Evolutionary conservation across 73 alveolate genomes (phyloP), one percentile per base, ranked within the genome.

Genomic region (Paramecium caudatum): DNA sequence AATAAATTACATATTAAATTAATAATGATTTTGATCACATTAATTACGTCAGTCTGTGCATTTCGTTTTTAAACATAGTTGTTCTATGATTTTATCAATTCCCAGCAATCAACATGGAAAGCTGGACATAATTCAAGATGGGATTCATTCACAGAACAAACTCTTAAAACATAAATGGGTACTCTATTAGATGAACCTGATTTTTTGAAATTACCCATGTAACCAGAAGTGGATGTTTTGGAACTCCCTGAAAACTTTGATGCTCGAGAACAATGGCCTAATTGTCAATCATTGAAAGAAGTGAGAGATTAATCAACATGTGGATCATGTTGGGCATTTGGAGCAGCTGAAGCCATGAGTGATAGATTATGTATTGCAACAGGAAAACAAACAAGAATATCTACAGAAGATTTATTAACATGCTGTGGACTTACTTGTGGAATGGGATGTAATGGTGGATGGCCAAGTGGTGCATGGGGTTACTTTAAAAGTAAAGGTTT

Each of bases 271-370:
- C 39, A 84, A 61, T 84, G 92, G 92, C 86, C 86, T 4, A 36
- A 61, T 7, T 84, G 92, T 69, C 27, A 62, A 34, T 84, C 92
- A 30, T 33, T 84, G 37, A 61, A 69, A 47, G 92, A 84, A 19
- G 23, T 84, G 33, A 84, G 92, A 84, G 92, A 84, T 61, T 84
- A 84, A 84, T 84, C 92, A 4, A 84, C 82, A 70, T 97, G 99
- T 88, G 99, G 99, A 19, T 97, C 99, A 27, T 97, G 99, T 94
- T 97, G 99, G 99, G 99, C 99, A 41, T 96, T 97, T 85, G 99
- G 97, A 7, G 96, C 99, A 25, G 95, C 96, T 16, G 99, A 97
- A 74, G 95, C 99, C 9, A 88, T 97, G 92, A 94, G 97, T 74
- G 99, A 97, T 94, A 96, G 99, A 93, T 88, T 91, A 65, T 97